Percentiles rank a stretch among this genome's conserved stretches.
These are phyloP conservation scores for Podaxis sp. DNA, from an alignment of 768 basidiomycete genomes.

Conservation along the genomic window DNA sequence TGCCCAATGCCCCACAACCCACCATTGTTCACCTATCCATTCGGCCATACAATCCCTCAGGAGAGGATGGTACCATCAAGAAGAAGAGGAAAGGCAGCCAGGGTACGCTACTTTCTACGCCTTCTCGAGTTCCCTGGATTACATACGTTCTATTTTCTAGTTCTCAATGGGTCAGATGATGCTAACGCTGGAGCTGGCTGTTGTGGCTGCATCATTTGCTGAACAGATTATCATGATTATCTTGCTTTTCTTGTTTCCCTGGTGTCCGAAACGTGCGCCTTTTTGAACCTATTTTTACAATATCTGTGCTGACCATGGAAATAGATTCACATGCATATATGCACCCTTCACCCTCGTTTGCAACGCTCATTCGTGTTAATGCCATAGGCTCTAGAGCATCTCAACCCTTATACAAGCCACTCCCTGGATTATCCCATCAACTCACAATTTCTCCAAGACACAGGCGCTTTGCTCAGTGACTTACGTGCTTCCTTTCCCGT, in stretches of 20 bases:
- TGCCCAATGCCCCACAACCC: conserved; percentile 28
- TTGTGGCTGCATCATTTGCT: conserved; percentile 20
- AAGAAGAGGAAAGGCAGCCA: conserved; percentile 39
- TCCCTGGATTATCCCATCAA: neutral
- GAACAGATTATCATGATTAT: neutral
- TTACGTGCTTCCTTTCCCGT: neutral
- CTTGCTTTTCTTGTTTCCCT: neutral
- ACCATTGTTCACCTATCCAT: conserved; percentile 81
- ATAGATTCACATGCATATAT: neutral
- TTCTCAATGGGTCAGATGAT: conserved; percentile 1
- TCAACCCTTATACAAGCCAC: neutral
- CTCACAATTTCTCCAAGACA: neutral
- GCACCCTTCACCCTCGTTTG: neutral
- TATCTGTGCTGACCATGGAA: neutral
- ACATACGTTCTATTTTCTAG: conserved; percentile 3
- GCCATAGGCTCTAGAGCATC: neutral
- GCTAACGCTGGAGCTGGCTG: conserved; percentile 12
- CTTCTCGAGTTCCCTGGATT: neutral
- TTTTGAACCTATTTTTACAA: neutral
- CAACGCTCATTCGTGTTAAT: neutral
- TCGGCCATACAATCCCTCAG: conserved; percentile 52
- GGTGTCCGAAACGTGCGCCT: neutral
- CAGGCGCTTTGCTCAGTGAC: neutral
- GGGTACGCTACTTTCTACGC: conserved; percentile 24
- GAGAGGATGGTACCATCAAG: conserved; percentile 56